phyloP scores from a whole-genome alignment of 352 stramenopile species.

The Phytopythium chamaehyphon region DNA sequence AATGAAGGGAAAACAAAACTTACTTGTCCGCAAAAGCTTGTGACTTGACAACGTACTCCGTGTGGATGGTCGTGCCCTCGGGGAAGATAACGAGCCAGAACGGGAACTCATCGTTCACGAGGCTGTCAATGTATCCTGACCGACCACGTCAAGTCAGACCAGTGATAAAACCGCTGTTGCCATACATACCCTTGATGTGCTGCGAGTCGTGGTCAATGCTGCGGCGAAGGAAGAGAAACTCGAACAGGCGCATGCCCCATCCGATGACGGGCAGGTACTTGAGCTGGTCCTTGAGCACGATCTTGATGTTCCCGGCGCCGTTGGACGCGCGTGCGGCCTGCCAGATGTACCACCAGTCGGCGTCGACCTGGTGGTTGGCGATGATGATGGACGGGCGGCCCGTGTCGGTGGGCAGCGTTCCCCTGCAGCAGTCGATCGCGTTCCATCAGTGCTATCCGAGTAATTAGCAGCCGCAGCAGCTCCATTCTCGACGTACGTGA shows the following conservation, averaged over 20 bases:
- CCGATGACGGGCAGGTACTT: slow-evolving; percentile 87
- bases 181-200: slow-evolving; percentile 50
- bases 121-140: slow-evolving; percentile 62
- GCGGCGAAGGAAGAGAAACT: slow-evolving; percentile 88
- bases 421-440: slow-evolving; percentile 19
- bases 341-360: slow-evolving; percentile 94
- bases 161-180: not conserved
- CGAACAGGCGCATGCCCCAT: slow-evolving; percentile 88
- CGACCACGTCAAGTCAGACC: no score
- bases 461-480: not conserved
- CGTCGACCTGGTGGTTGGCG: slow-evolving; percentile 90
- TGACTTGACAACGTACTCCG: slow-evolving; percentile 86
- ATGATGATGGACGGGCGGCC: slow-evolving; percentile 85
- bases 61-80: slow-evolving; percentile 90
- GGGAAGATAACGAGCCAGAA: slow-evolving; percentile 90
- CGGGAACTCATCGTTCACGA: slow-evolving; percentile 81
- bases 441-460: no score
- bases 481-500: slow-evolving; percentile 58
- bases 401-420: slow-evolving; percentile 70
- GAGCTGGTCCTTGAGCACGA: slow-evolving; percentile 90
- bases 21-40: slow-evolving; percentile 87
- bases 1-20: slow-evolving; percentile 10
- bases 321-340: slow-evolving; percentile 59
- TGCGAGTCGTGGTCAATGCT: slow-evolving; percentile 71
- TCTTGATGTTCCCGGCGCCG: slow-evolving; percentile 85